Percentiles rank a stretch among this genome's conserved stretches.
Evolutionary conservation across 768 basidiomycete genomes (phyloP).

Genomic region (Kwoniella heveanensis): DNA sequence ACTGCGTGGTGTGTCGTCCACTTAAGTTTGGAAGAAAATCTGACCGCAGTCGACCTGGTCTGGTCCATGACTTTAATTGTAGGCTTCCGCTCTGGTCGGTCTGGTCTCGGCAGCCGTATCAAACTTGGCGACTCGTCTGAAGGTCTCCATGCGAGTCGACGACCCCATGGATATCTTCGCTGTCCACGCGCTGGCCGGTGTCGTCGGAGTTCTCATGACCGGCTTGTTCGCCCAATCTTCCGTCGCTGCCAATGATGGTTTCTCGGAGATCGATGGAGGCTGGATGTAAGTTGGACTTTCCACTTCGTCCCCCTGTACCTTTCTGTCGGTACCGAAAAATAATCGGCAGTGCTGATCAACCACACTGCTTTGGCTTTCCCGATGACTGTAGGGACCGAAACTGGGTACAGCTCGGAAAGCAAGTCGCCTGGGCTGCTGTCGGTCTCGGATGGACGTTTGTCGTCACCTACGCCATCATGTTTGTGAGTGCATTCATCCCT

Average conservation of each 20-base stretch:
- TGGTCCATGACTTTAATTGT: neutral
- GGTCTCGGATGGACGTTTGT: constrained; percentile 56
- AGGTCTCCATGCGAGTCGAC: constrained; percentile 64
- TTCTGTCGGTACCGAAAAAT: constrained; percentile 6
- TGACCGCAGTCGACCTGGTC: too few relatives aligned
- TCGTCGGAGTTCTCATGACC: constrained; percentile 65
- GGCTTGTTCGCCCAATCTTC: constrained; percentile 78
- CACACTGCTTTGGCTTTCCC: neutral
- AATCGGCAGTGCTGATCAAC: neutral
- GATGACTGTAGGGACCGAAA: constrained; percentile 47
- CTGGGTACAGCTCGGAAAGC: constrained; percentile 76
- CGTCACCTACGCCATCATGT: constrained; percentile 54
- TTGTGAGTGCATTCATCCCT: constrained; percentile 25
- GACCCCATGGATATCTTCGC: constrained; percentile 77
- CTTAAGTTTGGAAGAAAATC: too few relatives aligned
- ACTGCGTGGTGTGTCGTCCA: too few relatives aligned
- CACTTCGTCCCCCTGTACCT: neutral
- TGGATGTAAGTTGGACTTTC: constrained; percentile 65
- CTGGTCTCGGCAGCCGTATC: constrained; percentile 78
- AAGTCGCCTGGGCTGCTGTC: constrained; percentile 63
- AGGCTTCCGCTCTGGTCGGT: constrained; percentile 80
- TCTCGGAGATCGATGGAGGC: constrained; percentile 67
- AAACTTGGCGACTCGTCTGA: constrained; percentile 95
- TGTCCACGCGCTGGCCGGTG: constrained; percentile 56
- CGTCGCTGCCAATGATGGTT: constrained; percentile 79